Percentiles rank a stretch among this genome's conserved stretches.
phyloP scores from a whole-genome alignment of 2,329 filamentous ascomycete genomes.

The Amphichorda felina region DNA sequence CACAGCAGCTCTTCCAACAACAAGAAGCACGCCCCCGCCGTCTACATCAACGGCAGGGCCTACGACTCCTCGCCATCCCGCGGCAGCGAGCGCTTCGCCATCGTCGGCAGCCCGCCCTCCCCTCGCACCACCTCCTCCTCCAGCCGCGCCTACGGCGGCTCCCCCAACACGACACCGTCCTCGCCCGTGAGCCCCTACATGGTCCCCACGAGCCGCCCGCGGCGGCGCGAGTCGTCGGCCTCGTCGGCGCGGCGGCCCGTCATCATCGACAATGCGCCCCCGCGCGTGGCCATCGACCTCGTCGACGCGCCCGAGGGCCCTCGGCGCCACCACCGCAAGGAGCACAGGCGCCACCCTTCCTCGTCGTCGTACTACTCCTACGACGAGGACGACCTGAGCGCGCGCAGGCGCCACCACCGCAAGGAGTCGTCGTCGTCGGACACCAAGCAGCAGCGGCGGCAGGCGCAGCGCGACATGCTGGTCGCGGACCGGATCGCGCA shows the following conservation, averaged over 20 bases:
- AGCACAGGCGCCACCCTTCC: conserved; percentile 23
- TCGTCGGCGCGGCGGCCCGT: conserved; percentile 17
- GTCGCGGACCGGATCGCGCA: conserved; percentile 22
- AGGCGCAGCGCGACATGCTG: conserved; percentile 9
- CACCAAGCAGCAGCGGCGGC: conserved; percentile 7
- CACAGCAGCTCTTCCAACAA: conserved; percentile 12
- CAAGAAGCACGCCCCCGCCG: conserved; percentile 15
- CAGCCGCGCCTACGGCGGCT: no score
- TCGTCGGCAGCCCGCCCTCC: conserved; percentile 31
- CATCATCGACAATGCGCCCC: conserved; percentile 23
- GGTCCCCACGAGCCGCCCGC: conserved; percentile 11
- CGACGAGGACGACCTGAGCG: conserved; percentile 13
- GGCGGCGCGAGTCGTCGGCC: conserved; percentile 6
- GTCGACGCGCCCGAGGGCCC: conserved; percentile 17
- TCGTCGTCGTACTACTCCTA: conserved; percentile 20
- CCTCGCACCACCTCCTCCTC: conserved; percentile 34
- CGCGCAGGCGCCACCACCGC: conserved; percentile 10
- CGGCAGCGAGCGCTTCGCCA: conserved; percentile 28
- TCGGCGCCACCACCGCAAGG: conserved; percentile 9
- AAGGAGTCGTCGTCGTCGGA: conserved; percentile 3
- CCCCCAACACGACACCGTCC: conserved; percentile 26
- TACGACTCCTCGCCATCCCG: conserved; percentile 15
- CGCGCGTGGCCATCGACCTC: conserved; percentile 12
- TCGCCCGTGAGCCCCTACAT: conserved; percentile 20
- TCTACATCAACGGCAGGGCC: conserved; percentile 25